Percentiles rank a stretch among this genome's conserved stretches.
Evolutionary conservation across 768 basidiomycete genomes (phyloP).

Genomic region (Psilocybe cubensis): DNA sequence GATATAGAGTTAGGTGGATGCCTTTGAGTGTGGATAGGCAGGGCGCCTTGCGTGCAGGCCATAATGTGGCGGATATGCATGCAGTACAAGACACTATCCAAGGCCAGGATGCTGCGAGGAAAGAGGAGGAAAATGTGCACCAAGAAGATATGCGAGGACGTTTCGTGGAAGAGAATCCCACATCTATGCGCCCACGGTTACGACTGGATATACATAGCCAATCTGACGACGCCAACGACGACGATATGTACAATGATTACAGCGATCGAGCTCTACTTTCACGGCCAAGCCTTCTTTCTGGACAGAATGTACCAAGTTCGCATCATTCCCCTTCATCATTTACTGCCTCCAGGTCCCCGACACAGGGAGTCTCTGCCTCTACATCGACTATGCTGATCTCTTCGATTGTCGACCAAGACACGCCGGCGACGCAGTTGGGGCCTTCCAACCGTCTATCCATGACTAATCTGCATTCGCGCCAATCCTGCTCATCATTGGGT

Average conservation of each 20-base stretch:
- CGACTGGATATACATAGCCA: neutral
- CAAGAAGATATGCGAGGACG: neutral
- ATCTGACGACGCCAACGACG: neutral
- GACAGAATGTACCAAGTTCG: neutral
- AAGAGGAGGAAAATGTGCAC: neutral
- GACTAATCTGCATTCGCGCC: too few relatives aligned
- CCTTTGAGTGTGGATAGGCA: slow-evolving; percentile 38
- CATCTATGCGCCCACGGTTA: too few relatives aligned
- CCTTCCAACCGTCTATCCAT: neutral
- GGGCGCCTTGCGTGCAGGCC: slow-evolving; percentile 27
- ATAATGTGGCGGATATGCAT: slow-evolving; percentile 7
- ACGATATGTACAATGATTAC: neutral
- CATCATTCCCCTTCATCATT: neutral
- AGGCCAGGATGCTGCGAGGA: neutral
- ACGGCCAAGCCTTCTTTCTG: neutral
- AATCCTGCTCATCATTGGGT: neutral
- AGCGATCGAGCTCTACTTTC: neutral
- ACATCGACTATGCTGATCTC: neutral
- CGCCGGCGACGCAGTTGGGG: neutral
- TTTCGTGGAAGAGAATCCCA: neutral
- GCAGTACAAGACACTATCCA: neutral
- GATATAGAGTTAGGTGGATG: slow-evolving; percentile 44
- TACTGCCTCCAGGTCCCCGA: neutral
- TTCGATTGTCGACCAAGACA: neutral
- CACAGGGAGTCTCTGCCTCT: neutral